A percentile compares a stretch with the other conserved stretches of the same genome.
Conservation (phyloP, 441 rosid genomes). For the Eruca vesicaria region DNA sequence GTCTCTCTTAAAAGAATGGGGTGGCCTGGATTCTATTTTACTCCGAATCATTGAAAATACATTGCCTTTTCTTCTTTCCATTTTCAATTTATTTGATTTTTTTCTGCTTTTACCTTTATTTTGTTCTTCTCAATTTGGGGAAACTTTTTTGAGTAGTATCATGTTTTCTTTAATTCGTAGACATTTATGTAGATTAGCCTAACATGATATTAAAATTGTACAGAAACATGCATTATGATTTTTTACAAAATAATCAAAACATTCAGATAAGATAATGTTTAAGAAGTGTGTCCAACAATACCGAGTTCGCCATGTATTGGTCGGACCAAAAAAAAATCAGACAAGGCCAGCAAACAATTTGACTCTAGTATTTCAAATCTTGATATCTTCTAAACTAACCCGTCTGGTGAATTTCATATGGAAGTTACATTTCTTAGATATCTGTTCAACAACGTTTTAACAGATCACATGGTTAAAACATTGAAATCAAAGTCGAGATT, state of each 20-base stretch:
- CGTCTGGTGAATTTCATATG: not conserved
- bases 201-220: not conserved
- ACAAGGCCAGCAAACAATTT: not conserved
- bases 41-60: not conserved
- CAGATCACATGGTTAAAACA: not conserved
- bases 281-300: not conserved
- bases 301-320: not conserved
- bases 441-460: not conserved
- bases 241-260: not conserved
- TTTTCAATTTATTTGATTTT: not conserved
- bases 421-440: not conserved
- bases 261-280: not conserved
- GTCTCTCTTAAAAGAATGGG: slow-evolving; percentile 3
- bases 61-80: not conserved
- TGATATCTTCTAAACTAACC: not conserved
- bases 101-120: not conserved
- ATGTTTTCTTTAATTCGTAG: not conserved
- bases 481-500: too few species aligned
- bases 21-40: not conserved
- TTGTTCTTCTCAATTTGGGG: not conserved
- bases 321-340: not conserved
- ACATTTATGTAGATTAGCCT: not conserved
- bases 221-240: not conserved
- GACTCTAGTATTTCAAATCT: not conserved
- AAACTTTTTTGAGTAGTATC: not conserved